Base-by-base conservation (phyloP, 2,329 filamentous ascomycete genomes). In the Sclerotinia borealis region DNA sequence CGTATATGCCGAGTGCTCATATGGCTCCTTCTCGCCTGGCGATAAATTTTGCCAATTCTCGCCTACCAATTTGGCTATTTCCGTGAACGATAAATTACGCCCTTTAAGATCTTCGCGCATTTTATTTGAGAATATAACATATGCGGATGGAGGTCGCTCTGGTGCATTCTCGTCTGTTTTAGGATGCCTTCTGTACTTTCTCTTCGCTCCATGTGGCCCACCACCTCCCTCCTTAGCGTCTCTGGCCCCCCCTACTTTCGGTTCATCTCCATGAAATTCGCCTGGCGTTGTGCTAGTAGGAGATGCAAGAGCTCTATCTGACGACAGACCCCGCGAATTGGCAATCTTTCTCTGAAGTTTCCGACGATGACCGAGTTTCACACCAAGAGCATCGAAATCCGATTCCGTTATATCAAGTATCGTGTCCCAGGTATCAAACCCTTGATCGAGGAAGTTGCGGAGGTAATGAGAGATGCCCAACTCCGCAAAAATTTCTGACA, bases 321-420 rank as follows among this genome's bases (percentile, higher is more conserved):
- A 74, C 72, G 72, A 75, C 69, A 88, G 75, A 25, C 89, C 87
- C 73, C 89, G 81, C 25, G 84, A 85, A 70, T 91, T 89, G 65
- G 89, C 89, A 72, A 95, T 93, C 58, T 88, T 88, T 66, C 90
- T 81, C 77, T 95, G 91, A n/a, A 95, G 80, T 82, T 91, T 92
- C 88, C 91, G 84, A 73, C 91, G 83, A 75, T 95, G 90, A 29
- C 91, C 91, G 63, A 93, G 82, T 74, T 93, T 93, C 61, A 95
- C 89, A 63, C 85, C 86, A 60, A 95, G 79, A 47, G 83, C 82
- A 77, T 91, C 89, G 65, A 95, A 80, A 72, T 95, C 91, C 29
- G 89, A 90, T 76, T 93, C 91, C 65, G 90, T 92, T 61, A 95
- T 92, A 72, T 93, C 90, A 58, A 92, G 80, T 62, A 93, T 87